Conservation (phyloP, 2,329 filamentous ascomycete genomes). For the Penicillium nordicum region DNA sequence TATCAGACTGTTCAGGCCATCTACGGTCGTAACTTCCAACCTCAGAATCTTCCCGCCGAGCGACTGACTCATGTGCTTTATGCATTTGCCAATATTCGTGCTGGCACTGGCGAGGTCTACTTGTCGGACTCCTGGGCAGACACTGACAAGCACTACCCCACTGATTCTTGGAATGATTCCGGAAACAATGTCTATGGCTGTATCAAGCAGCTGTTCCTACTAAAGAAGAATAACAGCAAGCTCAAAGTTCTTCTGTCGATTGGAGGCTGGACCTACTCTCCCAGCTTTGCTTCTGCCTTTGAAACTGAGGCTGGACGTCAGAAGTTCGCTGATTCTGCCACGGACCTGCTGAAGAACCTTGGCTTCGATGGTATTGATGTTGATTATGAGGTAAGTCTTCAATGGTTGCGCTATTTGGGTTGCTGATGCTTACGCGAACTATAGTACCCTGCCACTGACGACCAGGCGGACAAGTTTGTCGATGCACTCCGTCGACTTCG, state of each 20-base stretch:
- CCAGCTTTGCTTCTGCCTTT: conserved; percentile 69
- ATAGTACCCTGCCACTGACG: conserved; percentile 33
- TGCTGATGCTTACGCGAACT: background rate
- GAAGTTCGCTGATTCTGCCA: conserved; percentile 65
- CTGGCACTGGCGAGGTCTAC: conserved; percentile 73
- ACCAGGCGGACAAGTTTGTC: conserved; percentile 37
- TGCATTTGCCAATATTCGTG: conserved; percentile 80
- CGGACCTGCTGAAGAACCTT: conserved; percentile 70
- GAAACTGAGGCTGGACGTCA: conserved; percentile 57
- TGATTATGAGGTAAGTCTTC: conserved; percentile 40
- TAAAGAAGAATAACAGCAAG: conserved; percentile 72
- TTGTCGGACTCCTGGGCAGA: conserved; percentile 69
- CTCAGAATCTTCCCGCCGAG: conserved; percentile 75
- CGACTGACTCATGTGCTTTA: conserved; percentile 88
- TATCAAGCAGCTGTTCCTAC: conserved; percentile 69
- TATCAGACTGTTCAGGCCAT: conserved; percentile 57
- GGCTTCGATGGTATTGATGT: conserved; percentile 59
- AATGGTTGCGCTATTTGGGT: too few relatives aligned
- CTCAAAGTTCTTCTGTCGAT: conserved; percentile 79
- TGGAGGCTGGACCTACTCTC: conserved; percentile 74
- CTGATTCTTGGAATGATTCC: conserved; percentile 63
- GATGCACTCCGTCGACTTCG: conserved; percentile 33
- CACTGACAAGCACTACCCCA: conserved; percentile 63
- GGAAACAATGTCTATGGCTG: conserved; percentile 75
- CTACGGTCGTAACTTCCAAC: conserved; percentile 80